Conservation (phyloP, 306 rosid species). For the Glycine soja region DNA sequence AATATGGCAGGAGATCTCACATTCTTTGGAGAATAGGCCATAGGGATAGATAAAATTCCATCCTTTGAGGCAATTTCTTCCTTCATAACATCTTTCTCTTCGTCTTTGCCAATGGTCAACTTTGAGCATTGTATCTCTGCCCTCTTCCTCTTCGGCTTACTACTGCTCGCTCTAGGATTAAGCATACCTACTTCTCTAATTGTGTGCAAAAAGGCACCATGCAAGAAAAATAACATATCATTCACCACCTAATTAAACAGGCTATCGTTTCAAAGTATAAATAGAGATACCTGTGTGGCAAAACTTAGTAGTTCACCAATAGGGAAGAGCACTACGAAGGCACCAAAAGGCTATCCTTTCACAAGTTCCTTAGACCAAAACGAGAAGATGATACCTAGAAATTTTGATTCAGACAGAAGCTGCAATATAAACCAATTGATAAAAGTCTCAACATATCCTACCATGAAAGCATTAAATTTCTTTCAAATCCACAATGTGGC, state of each 20-base stretch:
- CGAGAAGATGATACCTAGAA: constrained; percentile 75
- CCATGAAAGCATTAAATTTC: too few relatives aligned
- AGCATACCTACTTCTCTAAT: constrained; percentile 2
- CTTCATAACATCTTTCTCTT: not conserved
- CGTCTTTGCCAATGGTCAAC: not conserved
- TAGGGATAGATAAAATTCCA: not conserved
- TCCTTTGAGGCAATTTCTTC: not conserved
- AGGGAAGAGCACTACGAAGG: constrained; percentile 33
- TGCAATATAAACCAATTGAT: constrained; percentile 38
- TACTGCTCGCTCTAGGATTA: too few relatives aligned
- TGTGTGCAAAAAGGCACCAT: too few relatives aligned
- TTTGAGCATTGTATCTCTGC: constrained; percentile 5
- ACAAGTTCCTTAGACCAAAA: constrained; percentile 63
- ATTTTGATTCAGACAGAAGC: constrained; percentile 65
- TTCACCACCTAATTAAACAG: too few relatives aligned
- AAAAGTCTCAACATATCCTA: not conserved
- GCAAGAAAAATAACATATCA: too few relatives aligned
- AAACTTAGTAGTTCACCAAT: too few relatives aligned
- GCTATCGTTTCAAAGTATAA: too few relatives aligned
- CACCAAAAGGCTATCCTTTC: constrained; percentile 53
- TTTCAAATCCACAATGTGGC: not conserved
- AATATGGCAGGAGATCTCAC: constrained; percentile 35
- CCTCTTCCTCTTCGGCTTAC: constrained; percentile 28
- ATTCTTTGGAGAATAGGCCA: constrained; percentile 21
- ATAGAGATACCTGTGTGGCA: too few relatives aligned